phyloP scores from a whole-genome alignment of 2,329 filamentous ascomycete genomes.

The Aspergillus sp. region DNA sequence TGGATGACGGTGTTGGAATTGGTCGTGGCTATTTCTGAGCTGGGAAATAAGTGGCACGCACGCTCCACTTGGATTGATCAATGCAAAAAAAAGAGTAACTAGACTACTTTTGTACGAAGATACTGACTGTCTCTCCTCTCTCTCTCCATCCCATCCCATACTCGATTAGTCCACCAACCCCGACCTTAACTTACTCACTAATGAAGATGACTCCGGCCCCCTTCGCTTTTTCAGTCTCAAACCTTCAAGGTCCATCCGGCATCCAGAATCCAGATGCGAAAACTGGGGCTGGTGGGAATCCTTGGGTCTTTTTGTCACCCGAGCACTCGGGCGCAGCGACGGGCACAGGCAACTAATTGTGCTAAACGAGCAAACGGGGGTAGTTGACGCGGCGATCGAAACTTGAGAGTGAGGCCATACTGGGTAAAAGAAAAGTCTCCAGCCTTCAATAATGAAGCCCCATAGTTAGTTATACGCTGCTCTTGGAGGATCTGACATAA shows the following conservation, averaged over 20 bases:
- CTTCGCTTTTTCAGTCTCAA: slow-evolving; percentile 1
- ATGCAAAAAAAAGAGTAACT: not conserved
- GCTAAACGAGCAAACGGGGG: slow-evolving; percentile 12
- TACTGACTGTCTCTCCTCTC: not conserved
- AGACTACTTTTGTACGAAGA: not conserved
- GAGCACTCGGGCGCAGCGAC: slow-evolving; percentile 13
- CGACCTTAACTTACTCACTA: not conserved
- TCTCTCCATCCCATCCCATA: not conserved
- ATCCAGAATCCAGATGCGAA: slow-evolving; percentile 5
- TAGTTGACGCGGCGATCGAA: slow-evolving; percentile 14
- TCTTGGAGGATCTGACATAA: not conserved
- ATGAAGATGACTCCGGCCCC: slow-evolving; percentile 1
- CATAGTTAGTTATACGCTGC: not conserved
- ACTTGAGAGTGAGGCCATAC: not conserved
- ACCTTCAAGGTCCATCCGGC: slow-evolving; percentile 6
- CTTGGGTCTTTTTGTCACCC: slow-evolving; percentile 18
- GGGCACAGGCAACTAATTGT: slow-evolving; percentile 9
- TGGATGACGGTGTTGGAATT: too few relatives aligned
- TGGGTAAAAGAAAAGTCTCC: not conserved
- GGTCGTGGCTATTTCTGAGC: slow-evolving; percentile 4
- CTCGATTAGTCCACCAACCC: not conserved
- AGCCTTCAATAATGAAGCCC: not conserved
- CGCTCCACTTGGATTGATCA: not conserved
- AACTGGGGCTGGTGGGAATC: slow-evolving; percentile 15
- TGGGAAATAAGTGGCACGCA: slow-evolving; percentile 1